phyloP scores from a whole-genome alignment of 129 eudicot species.

The Cynara cardunculus region DNA sequence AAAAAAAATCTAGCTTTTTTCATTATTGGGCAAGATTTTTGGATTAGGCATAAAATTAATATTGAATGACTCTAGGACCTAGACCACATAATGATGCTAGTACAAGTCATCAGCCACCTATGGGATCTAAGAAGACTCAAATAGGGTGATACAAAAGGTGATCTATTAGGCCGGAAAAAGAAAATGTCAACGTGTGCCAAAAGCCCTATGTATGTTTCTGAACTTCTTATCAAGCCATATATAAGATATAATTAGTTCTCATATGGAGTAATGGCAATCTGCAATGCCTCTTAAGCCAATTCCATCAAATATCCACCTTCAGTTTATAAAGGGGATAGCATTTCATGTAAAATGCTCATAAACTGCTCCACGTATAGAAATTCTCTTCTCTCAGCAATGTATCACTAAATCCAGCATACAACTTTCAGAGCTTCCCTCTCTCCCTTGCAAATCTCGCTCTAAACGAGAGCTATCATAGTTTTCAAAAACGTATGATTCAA shows the following conservation, averaged over 20 bases:
- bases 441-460: not conserved
- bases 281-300: not conserved
- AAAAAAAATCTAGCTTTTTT: not conserved
- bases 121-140: not conserved
- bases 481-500: not conserved
- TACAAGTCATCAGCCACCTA: not conserved
- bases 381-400: not conserved
- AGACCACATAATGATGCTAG: not conserved
- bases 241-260: not conserved
- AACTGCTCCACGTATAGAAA: not conserved
- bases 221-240: not conserved
- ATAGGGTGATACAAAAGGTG: not conserved
- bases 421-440: not conserved
- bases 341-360: not conserved
- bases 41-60: not conserved
- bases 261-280: not conserved
- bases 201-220: not conserved
- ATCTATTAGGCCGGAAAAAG: not conserved
- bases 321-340: not conserved
- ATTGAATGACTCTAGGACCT: not conserved
- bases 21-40: not conserved
- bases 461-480: slow-evolving; percentile 6
- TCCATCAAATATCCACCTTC: not conserved
- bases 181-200: not conserved
- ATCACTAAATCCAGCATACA: not conserved